Percentiles rank a stretch among this genome's conserved stretches.
phyloP scores from a whole-genome alignment of 768 basidiomycete species.

The Panaeolus papilionaceus region DNA sequence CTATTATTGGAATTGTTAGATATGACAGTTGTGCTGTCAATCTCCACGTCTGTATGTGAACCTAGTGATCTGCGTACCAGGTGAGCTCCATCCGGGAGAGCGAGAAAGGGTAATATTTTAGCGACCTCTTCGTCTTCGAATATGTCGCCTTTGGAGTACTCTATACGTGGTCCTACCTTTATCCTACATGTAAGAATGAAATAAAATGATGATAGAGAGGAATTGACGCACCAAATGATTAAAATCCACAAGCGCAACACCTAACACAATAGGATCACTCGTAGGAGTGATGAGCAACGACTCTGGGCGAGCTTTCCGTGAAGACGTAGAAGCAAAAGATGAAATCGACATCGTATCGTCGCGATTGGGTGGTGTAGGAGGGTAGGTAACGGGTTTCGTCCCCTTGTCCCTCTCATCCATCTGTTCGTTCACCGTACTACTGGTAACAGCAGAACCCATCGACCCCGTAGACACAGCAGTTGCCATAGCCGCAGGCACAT shows the following conservation, averaged over 20 bases:
- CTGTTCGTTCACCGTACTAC: neutral
- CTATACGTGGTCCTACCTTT: constrained; percentile 92
- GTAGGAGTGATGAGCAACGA: constrained; percentile 72
- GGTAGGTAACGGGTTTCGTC: constrained; percentile 57
- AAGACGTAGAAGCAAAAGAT: constrained; percentile 70
- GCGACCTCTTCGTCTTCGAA: constrained; percentile 86
- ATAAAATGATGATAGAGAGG: constrained; percentile 21
- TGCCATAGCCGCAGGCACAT: constrained; percentile 49
- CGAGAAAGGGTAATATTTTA: constrained; percentile 91
- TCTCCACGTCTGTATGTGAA: too few species aligned
- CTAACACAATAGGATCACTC: constrained; percentile 71
- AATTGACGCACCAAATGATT: constrained; percentile 80
- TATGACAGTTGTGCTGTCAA: constrained; percentile 4
- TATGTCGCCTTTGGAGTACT: constrained; percentile 80
- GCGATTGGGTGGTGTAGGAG: constrained; percentile 53
- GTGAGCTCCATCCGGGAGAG: constrained; percentile 97
- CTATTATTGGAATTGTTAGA: constrained; percentile 40
- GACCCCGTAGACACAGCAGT: constrained; percentile 49
- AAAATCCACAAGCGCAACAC: constrained; percentile 93
- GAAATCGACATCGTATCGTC: constrained; percentile 61
- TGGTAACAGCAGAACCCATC: neutral
- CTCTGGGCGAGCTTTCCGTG: constrained; percentile 79
- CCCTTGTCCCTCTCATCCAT: constrained; percentile 27
- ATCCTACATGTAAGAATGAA: constrained; percentile 22
- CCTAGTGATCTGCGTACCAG: constrained; percentile 56